These are phyloP conservation scores for Colletotrichum sp. DNA, from an alignment of 2,329 filamentous ascomycete species.

Conservation along the genomic window DNA sequence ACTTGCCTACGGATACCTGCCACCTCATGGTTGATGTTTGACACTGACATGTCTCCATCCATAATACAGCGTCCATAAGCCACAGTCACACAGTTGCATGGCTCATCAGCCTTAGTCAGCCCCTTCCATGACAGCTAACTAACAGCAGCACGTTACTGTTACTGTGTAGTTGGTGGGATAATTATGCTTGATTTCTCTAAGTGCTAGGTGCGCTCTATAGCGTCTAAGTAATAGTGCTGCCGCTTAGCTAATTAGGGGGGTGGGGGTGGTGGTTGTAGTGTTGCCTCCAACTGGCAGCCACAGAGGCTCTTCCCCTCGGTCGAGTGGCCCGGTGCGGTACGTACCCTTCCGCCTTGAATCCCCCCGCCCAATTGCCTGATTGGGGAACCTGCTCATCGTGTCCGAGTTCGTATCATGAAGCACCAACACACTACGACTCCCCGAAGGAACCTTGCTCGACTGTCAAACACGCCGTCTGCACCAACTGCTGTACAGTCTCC, in stretches of 20 bases:
- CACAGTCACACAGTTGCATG: not conserved
- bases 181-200: too few relatives aligned
- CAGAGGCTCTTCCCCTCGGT: not conserved
- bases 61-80: not conserved
- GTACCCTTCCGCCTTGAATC: not conserved
- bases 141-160: not conserved
- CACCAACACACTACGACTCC: not conserved
- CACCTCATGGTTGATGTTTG: not conserved
- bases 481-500: not conserved
- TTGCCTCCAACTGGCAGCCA: too few relatives aligned
- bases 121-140: not conserved
- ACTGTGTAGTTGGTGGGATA: too few relatives aligned
- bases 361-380: not conserved
- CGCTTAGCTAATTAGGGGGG: too few relatives aligned
- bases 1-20: not conserved
- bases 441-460: not conserved
- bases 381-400: constrained; percentile 3
- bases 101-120: not conserved
- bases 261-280: too few relatives aligned
- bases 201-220: too few relatives aligned
- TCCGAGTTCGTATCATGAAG: constrained; percentile 10
- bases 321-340: not conserved
- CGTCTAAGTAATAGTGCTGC: too few relatives aligned
- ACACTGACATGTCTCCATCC: not conserved
- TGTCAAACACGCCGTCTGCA: not conserved